These are phyloP conservation scores for Aaosphaeria arxii DNA, from an alignment of 2,329 filamentous ascomycete species.

Conservation along the genomic window DNA sequence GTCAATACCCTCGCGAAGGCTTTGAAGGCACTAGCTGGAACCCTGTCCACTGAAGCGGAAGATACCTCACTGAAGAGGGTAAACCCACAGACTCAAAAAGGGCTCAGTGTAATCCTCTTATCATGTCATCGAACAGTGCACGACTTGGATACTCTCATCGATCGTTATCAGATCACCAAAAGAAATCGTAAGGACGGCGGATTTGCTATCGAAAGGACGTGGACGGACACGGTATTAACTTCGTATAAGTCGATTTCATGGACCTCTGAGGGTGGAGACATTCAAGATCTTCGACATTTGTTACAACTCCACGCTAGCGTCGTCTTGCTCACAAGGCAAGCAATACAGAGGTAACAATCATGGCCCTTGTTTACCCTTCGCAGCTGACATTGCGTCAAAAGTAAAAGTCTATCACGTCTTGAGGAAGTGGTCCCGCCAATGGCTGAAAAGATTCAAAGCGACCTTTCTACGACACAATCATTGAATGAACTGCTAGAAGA, in stretches of 20 bases:
- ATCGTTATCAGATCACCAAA: constrained; percentile 44
- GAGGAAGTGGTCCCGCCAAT: constrained; percentile 28
- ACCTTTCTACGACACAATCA: constrained; percentile 19
- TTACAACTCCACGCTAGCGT: constrained; percentile 43
- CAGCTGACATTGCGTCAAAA: constrained; percentile 6
- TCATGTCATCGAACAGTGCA: constrained; percentile 40
- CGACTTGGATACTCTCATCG: constrained; percentile 44
- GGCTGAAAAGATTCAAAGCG: constrained; percentile 29
- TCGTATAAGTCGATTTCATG: constrained; percentile 45
- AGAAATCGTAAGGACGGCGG: constrained; percentile 40
- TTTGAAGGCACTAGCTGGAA: constrained; percentile 45
- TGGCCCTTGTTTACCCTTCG: not conserved
- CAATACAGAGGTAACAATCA: constrained; percentile 36
- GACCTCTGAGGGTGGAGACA: constrained; percentile 44
- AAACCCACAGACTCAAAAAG: constrained; percentile 31
- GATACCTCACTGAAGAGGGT: constrained; percentile 34
- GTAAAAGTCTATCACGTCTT: constrained; percentile 33
- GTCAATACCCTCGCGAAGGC: constrained; percentile 41
- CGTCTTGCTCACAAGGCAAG: constrained; percentile 39
- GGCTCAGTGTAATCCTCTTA: constrained; percentile 38
- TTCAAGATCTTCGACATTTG: constrained; percentile 39
- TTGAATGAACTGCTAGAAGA: constrained; percentile 28
- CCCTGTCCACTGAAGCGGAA: constrained; percentile 36
- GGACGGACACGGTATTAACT: constrained; percentile 42
- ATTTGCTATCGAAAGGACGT: constrained; percentile 42